Evolutionary conservation across 371 early-diverging fungal genomes (phyloP).

Genomic region (Rhizomucor pusillus): DNA sequence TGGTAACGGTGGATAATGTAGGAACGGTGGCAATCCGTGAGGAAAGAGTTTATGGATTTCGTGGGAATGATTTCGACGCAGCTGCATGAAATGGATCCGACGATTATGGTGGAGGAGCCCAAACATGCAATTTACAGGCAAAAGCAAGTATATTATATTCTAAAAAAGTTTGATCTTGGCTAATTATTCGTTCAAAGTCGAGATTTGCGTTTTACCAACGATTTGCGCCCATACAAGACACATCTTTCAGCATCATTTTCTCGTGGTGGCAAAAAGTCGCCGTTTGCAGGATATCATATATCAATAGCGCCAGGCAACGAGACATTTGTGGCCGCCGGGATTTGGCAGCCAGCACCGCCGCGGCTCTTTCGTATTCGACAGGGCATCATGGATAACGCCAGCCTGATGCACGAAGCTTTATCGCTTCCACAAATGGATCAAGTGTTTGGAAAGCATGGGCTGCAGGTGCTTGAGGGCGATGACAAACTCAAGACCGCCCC

Average conservation of each 20-base stretch:
- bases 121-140: conserved; percentile 51
- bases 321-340: conserved; percentile 41
- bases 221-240: conserved; percentile 53
- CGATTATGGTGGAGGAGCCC: conserved; percentile 42
- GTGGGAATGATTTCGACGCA: conserved; percentile 42
- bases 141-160: conserved; percentile 24
- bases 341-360: conserved; percentile 42
- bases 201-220: conserved; percentile 59
- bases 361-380: conserved; percentile 35
- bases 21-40: conserved; percentile 34
- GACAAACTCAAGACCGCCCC: conserved; percentile 45
- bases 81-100: conserved; percentile 43
- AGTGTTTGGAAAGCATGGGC: conserved; percentile 42
- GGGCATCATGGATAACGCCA: conserved; percentile 39
- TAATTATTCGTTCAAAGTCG: conserved; percentile 36
- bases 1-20: conserved; percentile 1
- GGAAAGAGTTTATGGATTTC: conserved; percentile 54
- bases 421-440: conserved; percentile 39
- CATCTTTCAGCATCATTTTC: conserved; percentile 47
- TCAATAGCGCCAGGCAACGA: conserved; percentile 37
- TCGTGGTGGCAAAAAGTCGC: conserved; percentile 47
- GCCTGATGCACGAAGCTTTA: conserved; percentile 41
- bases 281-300: conserved; percentile 50
- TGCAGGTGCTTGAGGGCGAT: conserved; percentile 26
- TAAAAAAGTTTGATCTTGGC: too few relatives aligned